Evolutionary conservation across 1,284 basidiomycete genomes (phyloP), one percentile per base, ranked within the genome.

Genomic region (Wallemia mellicola): DNA sequence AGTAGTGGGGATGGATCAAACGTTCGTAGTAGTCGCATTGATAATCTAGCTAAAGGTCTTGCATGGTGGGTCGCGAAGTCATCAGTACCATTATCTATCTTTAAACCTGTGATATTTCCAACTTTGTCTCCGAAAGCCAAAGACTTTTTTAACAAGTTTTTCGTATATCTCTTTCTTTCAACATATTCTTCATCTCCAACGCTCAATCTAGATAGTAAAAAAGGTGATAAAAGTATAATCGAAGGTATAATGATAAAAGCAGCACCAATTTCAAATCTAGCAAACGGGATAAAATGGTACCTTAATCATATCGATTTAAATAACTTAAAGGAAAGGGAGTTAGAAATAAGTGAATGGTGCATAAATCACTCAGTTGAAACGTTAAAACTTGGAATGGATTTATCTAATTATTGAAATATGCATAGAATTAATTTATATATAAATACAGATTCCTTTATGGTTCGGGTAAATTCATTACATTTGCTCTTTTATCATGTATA

Each of bases 41-140:
- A 68, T 55, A 86, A 82, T 65, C 66, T 85, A 15, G 85, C 86
- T 25, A 76, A 75, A 61, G 80, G 82, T 2, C 86, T 86, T 65
- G 84, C 77, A 1, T 91, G 85, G 82, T 82, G 83, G 77, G 73
- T 88, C 28, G 83, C 81, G 0, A 82, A 83, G 66, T 81, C 80
- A 58, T 76, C 76, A 19, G 71, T 83, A 25, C 73, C 80, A 25
- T 71, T 96, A 54, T 75, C 78, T 0, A 77, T 92, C 5, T 74
- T 96, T 63, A 95, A 92, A 85, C 84, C 86, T 14, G 74, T 94
- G 38, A 84, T 89, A 66, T 92, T 94, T 67, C 81, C 80, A 0
- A 64, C 73, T 0, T 74, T 89, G 58, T 80, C 83, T 63, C 69
- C 77, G 2, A 75, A 75, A 59, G 77, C 83, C 2, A 72, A 68